phyloP scores from a whole-genome alignment of 768 basidiomycete species.

The Sutorius australiensis region DNA sequence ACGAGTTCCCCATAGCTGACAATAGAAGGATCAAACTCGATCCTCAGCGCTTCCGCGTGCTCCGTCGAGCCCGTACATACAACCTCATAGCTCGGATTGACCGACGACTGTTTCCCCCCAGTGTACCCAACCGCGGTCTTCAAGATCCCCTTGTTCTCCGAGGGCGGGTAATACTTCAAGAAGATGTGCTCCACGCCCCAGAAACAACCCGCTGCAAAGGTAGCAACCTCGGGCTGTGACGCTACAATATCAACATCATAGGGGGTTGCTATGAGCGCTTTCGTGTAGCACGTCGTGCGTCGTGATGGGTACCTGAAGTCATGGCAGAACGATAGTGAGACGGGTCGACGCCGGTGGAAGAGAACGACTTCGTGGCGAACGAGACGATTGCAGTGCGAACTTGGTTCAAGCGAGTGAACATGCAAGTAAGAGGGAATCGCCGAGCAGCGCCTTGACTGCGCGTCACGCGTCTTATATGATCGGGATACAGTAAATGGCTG shows the following conservation, averaged over 20 bases:
- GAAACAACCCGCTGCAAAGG: constrained; percentile 63
- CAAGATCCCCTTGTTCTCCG: constrained; percentile 69
- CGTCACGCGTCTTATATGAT: constrained; percentile 2
- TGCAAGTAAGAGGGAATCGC: neutral
- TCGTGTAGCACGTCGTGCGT: neutral
- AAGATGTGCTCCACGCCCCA: constrained; percentile 89
- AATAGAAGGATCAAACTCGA: constrained; percentile 78
- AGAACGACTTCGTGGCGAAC: constrained; percentile 15
- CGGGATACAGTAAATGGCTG: no score
- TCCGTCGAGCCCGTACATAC: constrained; percentile 81
- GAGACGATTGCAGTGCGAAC: constrained; percentile 21
- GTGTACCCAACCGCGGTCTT: constrained; percentile 79
- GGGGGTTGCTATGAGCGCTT: constrained; percentile 3
- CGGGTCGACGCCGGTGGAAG: constrained; percentile 31
- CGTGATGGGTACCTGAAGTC: constrained; percentile 26
- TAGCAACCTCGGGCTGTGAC: constrained; percentile 45
- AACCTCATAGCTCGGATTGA: constrained; percentile 61
- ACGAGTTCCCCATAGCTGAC: constrained; percentile 85
- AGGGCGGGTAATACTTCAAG: constrained; percentile 69
- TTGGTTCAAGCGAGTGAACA: constrained; percentile 27
- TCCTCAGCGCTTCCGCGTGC: constrained; percentile 84
- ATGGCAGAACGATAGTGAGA: constrained; percentile 40
- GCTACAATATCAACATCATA: constrained; percentile 39
- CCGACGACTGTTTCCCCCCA: constrained; percentile 54
- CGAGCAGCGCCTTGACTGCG: neutral